These are phyloP conservation scores for Pseudonitzschia delicatissima DNA, from an alignment of 108 stramenopile genomes.

Conservation along the genomic window DNA sequence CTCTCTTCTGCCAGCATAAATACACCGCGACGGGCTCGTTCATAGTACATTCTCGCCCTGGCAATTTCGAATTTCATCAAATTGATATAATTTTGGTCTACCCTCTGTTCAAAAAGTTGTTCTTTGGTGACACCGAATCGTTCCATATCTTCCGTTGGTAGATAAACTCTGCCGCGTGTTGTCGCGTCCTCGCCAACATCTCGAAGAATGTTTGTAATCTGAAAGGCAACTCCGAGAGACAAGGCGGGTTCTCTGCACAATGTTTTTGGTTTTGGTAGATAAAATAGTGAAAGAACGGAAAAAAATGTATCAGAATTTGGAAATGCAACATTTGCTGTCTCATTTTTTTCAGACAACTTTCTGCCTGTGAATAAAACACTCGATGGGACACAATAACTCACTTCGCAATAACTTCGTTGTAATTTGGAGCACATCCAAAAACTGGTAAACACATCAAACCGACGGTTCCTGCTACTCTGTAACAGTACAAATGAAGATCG, in stretches of 20 bases:
- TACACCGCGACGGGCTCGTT: conserved; percentile 88
- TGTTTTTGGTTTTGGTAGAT: neutral
- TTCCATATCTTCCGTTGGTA: conserved; percentile 88
- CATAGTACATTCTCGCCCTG: conserved; percentile 92
- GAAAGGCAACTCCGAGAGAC: conserved; percentile 95
- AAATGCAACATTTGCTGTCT: neutral
- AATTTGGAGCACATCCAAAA: conserved; percentile 84
- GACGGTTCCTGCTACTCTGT: conserved; percentile 96
- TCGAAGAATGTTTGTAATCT: conserved; percentile 97
- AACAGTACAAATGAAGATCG: conserved; percentile 96
- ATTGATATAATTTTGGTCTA: conserved; percentile 89
- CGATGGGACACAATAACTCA: conserved; percentile 29
- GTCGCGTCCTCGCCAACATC: conserved; percentile 97
- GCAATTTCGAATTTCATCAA: conserved; percentile 95
- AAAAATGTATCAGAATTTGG: neutral
- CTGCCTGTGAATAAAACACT: neutral
- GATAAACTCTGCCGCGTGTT: conserved; percentile 89
- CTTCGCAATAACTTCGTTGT: conserved; percentile 80
- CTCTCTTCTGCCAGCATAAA: conserved; percentile 88
- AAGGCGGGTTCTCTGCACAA: conserved; percentile 84
- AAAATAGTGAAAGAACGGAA: neutral
- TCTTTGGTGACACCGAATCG: conserved; percentile 90
- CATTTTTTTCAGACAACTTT: neutral
- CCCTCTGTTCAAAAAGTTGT: conserved; percentile 82
- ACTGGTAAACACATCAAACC: conserved; percentile 96